Base-by-base conservation (phyloP, 345 rosid species). In the Eucalyptus sp. region DNA sequence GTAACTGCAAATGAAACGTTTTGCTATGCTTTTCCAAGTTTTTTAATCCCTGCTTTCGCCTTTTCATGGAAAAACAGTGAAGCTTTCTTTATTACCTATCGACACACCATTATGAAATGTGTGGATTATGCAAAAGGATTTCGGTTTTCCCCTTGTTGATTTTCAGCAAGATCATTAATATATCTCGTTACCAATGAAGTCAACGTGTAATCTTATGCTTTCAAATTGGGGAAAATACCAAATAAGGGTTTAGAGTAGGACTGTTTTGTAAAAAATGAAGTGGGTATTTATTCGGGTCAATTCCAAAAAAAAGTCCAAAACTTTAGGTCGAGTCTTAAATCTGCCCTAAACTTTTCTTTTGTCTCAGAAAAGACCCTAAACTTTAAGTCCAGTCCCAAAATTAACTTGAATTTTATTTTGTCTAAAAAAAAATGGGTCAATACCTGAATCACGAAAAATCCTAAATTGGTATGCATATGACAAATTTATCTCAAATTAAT, bases 381-480 rank as follows among this genome's bases (percentile, higher is more conserved):
- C 25, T 52, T 52, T 52, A 52, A 52, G 58, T 52, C 25, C 0
- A 18, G 0, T 52, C 58, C 58, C 58, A 52, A 52, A 52, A 52
- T 52, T 52, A 52, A 52, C 58, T 52, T 18, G 58, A 52, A 3
- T 52, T 52, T 52, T 52, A 52, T 52, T 20, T 52, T 52, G 25
- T 20, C 58, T 3, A 7, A 52, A 52, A 50, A 50, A 52, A 52
- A 20, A 18, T 7, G 25, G 58, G 58, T 52, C 2, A 52, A 8
- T 52, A 52, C 24, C 2, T 7, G 0, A 52, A 52, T 2, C 2
- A 52, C 2, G 24, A 52, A 7, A 52, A 52, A 52, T 20, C 25
- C 4, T 7, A 52, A 52, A 52, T 0, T 8, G 0, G 0, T 52
- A 52, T 1, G 18, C 10, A 52, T 18, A 4, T 7, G 3, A 52